A percentile compares a stretch with the other conserved stretches of the same genome.
Conservation (phyloP, 345 rosid genomes). For the Durio zibethinus region DNA sequence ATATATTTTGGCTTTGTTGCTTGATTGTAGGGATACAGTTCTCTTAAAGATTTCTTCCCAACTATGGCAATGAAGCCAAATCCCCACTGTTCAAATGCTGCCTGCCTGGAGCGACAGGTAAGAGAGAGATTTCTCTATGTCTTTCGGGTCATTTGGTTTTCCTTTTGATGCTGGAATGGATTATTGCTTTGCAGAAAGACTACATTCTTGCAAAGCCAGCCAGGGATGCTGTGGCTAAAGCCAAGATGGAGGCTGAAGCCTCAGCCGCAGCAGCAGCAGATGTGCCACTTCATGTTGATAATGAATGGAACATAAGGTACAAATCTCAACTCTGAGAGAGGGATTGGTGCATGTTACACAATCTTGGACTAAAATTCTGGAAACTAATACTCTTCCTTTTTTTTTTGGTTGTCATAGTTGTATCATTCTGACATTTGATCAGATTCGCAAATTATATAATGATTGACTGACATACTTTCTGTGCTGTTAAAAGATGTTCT, state of each 20-base stretch:
- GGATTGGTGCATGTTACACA: not conserved
- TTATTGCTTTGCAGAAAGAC: constrained; percentile 57
- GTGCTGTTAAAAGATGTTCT: not conserved
- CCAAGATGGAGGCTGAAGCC: constrained; percentile 78
- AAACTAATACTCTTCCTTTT: not conserved
- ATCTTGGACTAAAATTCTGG: not conserved
- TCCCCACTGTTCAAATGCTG: constrained; percentile 86
- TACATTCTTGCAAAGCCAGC: constrained; percentile 69
- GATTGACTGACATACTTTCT: not conserved
- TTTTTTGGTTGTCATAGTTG: not conserved
- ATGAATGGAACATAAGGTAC: constrained; percentile 96
- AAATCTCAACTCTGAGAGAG: not conserved
- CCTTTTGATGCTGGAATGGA: constrained; percentile 2
- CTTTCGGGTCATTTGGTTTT: constrained; percentile 10
- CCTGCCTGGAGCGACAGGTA: constrained; percentile 94
- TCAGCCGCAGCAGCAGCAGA: constrained; percentile 31
- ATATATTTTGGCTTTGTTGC: constrained; percentile 15
- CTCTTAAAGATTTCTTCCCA: constrained; percentile 93
- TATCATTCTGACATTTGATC: not conserved
- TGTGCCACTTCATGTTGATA: constrained; percentile 68
- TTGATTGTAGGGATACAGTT: constrained; percentile 75
- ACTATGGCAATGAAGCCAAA: constrained; percentile 96
- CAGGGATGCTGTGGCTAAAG: constrained; percentile 87
- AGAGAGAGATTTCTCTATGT: constrained; percentile 17
- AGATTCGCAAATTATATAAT: constrained; percentile 6